phyloP scores from a whole-genome alignment of 2,329 filamentous ascomycete genomes.

The Tolypocladium ophioglossoides region DNA sequence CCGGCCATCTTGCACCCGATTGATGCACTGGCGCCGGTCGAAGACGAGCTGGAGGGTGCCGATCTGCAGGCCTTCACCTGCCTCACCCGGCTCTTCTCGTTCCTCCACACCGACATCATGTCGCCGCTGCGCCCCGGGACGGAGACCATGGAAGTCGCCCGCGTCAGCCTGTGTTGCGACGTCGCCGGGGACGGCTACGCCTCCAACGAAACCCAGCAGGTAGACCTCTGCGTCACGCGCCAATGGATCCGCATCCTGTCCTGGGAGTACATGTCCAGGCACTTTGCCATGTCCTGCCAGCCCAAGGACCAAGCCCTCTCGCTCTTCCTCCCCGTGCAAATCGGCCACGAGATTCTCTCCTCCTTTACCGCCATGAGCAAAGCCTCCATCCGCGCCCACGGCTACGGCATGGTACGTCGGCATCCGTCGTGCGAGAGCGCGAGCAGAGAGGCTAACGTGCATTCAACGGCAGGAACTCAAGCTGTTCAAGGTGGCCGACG shows the following conservation, averaged over 20 bases:
- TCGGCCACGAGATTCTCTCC: constrained; percentile 14
- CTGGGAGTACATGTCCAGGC: constrained; percentile 16
- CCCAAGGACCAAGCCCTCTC: constrained; percentile 14
- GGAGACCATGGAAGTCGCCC: too few species aligned
- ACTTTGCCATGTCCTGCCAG: constrained; percentile 15
- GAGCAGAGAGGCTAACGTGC: too few species aligned
- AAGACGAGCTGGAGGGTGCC: constrained; percentile 9
- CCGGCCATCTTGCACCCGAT: constrained; percentile 13
- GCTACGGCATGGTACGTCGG: too few species aligned
- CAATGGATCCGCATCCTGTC: constrained; percentile 16
- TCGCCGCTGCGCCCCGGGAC: too few species aligned
- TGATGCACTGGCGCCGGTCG: constrained; percentile 8
- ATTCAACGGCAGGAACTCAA: too few species aligned
- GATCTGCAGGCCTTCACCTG: constrained; percentile 9
- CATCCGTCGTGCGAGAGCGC: too few species aligned
- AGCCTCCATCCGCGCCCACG: too few species aligned
- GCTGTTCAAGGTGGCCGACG: too few species aligned
- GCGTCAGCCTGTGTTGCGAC: constrained; percentile 8
- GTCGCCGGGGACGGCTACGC: constrained; percentile 7
- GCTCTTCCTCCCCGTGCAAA: constrained; percentile 13
- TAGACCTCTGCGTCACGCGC: constrained; percentile 15
- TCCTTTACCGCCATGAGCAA: too few species aligned
- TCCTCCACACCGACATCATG: constrained; percentile 11
- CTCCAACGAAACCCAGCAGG: constrained; percentile 12
- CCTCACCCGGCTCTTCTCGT: constrained; percentile 13